These are phyloP conservation scores for Sporisorium iseilematis-ciliati DNA, from an alignment of 1,284 basidiomycete genomes.

Conservation along the genomic window DNA sequence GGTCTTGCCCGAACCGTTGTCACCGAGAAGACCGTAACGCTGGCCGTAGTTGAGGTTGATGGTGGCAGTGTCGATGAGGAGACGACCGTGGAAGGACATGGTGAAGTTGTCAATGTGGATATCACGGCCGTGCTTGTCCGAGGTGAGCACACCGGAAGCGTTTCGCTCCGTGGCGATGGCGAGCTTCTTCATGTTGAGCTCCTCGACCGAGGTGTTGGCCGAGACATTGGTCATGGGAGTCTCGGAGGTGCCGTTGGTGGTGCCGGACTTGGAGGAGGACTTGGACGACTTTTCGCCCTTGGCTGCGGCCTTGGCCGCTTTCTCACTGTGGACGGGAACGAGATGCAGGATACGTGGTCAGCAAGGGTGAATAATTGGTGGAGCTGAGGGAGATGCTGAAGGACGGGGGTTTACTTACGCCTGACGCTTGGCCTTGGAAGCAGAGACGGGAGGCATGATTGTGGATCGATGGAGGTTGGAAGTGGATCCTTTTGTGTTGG, in stretches of 20 bases:
- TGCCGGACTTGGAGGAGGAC: conserved; percentile 56
- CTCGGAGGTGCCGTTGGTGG: conserved; percentile 53
- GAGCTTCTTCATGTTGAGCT: conserved; percentile 69
- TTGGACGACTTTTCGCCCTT: conserved; percentile 62
- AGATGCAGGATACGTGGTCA: background rate
- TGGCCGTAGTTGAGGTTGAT: conserved; percentile 96
- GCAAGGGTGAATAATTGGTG: background rate
- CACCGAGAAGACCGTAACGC: conserved; percentile 91
- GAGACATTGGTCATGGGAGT: conserved; percentile 61
- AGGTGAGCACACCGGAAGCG: conserved; percentile 83
- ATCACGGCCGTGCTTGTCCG: conserved; percentile 91
- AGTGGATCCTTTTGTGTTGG: background rate
- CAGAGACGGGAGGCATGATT: conserved; percentile 66
- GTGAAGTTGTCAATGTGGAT: conserved; percentile 97
- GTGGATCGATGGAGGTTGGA: background rate
- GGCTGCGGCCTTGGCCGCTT: conserved; percentile 67
- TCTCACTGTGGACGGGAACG: conserved; percentile 54
- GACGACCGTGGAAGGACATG: conserved; percentile 94
- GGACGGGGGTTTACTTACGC: conserved; percentile 60
- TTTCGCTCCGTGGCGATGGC: conserved; percentile 67
- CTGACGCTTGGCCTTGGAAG: conserved; percentile 70
- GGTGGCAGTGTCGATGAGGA: conserved; percentile 90
- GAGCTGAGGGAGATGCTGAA: background rate
- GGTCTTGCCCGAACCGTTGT: conserved; percentile 98
- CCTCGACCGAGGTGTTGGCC: conserved; percentile 54